Conservation (phyloP, 257 asterid genomes). For the Orobanche coerulescens region DNA sequence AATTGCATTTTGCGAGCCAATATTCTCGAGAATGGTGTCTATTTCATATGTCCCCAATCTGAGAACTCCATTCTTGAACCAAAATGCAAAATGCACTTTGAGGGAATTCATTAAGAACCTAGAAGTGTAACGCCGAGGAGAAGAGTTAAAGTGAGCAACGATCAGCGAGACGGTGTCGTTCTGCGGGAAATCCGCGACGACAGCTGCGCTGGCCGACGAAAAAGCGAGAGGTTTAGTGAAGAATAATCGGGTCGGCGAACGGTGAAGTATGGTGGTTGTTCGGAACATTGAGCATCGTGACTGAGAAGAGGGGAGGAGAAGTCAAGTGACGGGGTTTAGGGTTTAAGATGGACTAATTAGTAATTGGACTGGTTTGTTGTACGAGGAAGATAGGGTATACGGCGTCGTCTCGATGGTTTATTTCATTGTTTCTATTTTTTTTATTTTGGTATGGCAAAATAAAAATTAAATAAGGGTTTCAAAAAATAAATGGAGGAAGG, state of each 20-base stretch:
- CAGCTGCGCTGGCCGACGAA: constrained; percentile 30
- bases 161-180: constrained; percentile 33
- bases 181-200: constrained; percentile 19
- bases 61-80: constrained; percentile 28
- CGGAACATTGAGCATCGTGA: constrained; percentile 38
- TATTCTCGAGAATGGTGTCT: constrained; percentile 33
- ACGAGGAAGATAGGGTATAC: neutral
- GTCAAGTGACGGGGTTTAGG: constrained; percentile 10
- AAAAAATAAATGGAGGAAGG: too few species aligned
- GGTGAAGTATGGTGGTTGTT: constrained; percentile 25
- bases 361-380: neutral
- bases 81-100: too few species aligned
- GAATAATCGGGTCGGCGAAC: constrained; percentile 19
- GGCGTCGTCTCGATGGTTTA: neutral
- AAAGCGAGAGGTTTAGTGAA: constrained; percentile 15
- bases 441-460: too few species aligned
- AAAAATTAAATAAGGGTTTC: too few species aligned
- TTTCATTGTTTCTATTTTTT: too few species aligned
- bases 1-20: constrained; percentile 43
- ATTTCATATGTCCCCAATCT: constrained; percentile 37
- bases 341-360: constrained; percentile 27
- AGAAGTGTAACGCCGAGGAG: constrained; percentile 12
- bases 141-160: constrained; percentile 32
- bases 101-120: constrained; percentile 26
- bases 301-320: constrained; percentile 4